Base-by-base conservation (phyloP, 176 grass and related monocot genomes). In the Zoysia pacifica region DNA sequence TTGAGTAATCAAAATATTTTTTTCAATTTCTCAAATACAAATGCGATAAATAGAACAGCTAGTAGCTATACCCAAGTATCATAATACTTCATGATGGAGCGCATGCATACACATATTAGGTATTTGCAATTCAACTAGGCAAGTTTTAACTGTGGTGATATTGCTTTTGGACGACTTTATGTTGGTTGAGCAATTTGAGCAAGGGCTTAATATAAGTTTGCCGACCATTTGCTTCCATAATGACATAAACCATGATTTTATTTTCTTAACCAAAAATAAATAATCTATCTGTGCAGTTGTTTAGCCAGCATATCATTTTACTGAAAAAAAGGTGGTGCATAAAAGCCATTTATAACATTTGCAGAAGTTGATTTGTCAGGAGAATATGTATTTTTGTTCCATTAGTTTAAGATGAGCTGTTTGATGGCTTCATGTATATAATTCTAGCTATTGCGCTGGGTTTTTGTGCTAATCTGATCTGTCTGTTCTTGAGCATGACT, bases 341-440 rank as follows among this genome's bases (percentile, higher is more conserved):
- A 28, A 10, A 61, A 61, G 58, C 58, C 35, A 9, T 28, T 28
- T 28, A 28, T 28, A 28, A 28, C 19, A 28, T 28, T 62, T 70
- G 51, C 46, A 11, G 41, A 76, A 58, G 35, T 62, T 76, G 46
- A 40, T 39, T 56, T 78, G 2, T 56, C 53, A 78, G 53, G 40
- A 70, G 70, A 36, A 13, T 47, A 43, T 72, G 19, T 76, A 78
- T 79, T 81, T 89, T 72, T 66, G 40, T 45, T 71, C 59, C 47
- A 71, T 90, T 45, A 76, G 41, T 1, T 89, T 14, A 82, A 89
- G 87, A 72, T 85, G 70, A 20, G 81, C 78, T 79, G 74, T 83
- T 48, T 82, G 78, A 82, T 79, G 87, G 16, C 88, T 87, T 73
- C 83, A 13, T 84, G 69, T 61, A 86, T 84, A 20, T 81, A 46